These are phyloP conservation scores for Jaenimonas drosophilae DNA, from an alignment of 208 protist species.

Conservation along the genomic window DNA sequence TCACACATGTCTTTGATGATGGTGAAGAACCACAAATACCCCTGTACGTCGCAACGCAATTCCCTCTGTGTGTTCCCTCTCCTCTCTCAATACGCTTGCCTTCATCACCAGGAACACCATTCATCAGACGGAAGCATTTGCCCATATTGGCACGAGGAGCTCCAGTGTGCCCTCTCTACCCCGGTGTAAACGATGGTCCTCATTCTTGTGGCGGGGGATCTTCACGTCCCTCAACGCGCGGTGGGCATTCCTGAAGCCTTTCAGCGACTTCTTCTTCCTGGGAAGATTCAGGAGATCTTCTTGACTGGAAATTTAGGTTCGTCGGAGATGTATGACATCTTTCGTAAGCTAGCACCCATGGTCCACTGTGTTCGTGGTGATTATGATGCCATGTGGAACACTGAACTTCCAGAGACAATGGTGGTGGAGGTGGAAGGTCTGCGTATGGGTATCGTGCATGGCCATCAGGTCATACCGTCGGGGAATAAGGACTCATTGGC, in stretches of 20 bases:
- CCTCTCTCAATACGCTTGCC: too few relatives aligned
- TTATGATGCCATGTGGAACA: constrained; percentile 80
- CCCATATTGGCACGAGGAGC: too few relatives aligned
- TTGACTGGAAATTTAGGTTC: constrained; percentile 98
- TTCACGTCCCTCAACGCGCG: constrained; percentile 97
- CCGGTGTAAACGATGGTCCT: too few relatives aligned
- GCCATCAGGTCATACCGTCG: constrained; percentile 95
- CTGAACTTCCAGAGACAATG: constrained; percentile 81
- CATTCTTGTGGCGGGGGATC: constrained; percentile 97
- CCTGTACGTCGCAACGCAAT: too few relatives aligned
- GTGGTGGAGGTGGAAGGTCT: constrained; percentile 95
- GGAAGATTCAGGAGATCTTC: constrained; percentile 96
- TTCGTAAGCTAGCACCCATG: constrained; percentile 89
- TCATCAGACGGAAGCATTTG: too few relatives aligned
- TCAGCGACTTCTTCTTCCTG: constrained; percentile 89
- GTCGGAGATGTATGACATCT: constrained; percentile 94
- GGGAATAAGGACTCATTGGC: constrained; percentile 93
- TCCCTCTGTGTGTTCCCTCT: too few relatives aligned
- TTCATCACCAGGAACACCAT: too few relatives aligned
- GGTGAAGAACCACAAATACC: too few relatives aligned
- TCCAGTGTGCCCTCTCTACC: too few relatives aligned
- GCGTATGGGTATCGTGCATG: constrained; percentile 96
- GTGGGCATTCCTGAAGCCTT: constrained; percentile 93
- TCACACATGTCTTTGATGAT: too few relatives aligned
- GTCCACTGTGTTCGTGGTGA: constrained; percentile 97